Evolutionary conservation across 2,329 filamentous ascomycete genomes (phyloP), one percentile per base, ranked within the genome.

Genomic region (Epichloe festucae): DNA sequence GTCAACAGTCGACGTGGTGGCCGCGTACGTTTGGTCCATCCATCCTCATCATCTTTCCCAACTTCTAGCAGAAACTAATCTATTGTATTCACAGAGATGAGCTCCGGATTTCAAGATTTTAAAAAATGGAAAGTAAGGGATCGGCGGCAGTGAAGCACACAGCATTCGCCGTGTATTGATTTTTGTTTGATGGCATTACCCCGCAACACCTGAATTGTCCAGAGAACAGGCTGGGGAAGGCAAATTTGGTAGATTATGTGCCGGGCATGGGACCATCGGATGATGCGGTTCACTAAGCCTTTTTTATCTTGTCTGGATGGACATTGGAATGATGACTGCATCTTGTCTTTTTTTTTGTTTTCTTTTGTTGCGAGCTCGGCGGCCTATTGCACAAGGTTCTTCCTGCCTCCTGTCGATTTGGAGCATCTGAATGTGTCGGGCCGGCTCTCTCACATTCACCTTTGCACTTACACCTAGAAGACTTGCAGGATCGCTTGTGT

Each of bases 1-100:
- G 71, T 71, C 57, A 79, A 77, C 64, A 64, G 68, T 56, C 70
- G 79, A 64, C 75, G 79, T 58, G 53, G 53, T 39, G 79, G 79
- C 65, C 75, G 79, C 62, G 77, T 80, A 74, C 70, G 77, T 65
- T 44, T 46, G 52, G 41, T 8, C 15, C 39, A 41, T n/a, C 43
- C 6, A 15, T 5, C 15, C 4, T 12, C 12, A 19, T 31, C 15
- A 46, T 27, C 3, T 15, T 4, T 52, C 31, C 12, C n/a, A 10
- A 8, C 1, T 39, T 36, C 5, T n/a, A 36, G 19, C 40, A 15
- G 6, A 31, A 5, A 31, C 45, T 46, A 23, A 46, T 21, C 3
- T 23, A n/a, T 38, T 31, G 2, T 21, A 38, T 14, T 21, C 27
- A n/a, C 53, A 64, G 60, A 61, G 63, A 62, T 64, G 54, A 64